These are phyloP conservation scores for Psilocybe mexicana DNA, from an alignment of 1,284 basidiomycete species.

Conservation along the genomic window DNA sequence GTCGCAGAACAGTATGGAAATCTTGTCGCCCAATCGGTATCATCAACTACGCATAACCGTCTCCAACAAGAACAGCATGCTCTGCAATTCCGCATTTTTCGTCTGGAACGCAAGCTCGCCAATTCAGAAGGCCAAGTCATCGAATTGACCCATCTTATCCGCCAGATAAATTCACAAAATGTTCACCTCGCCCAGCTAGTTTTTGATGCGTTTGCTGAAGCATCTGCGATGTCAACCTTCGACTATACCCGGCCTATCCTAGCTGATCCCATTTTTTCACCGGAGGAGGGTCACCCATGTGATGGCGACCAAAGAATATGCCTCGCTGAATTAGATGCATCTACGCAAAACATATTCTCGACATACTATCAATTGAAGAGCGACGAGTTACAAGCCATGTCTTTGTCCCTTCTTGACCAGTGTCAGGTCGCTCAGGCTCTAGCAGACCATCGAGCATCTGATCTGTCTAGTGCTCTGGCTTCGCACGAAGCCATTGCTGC, in stretches of 20 bases:
- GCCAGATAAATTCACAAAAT: slow-evolving; percentile 56
- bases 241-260: slow-evolving; percentile 2
- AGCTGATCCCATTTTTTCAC: slow-evolving; percentile 28
- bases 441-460: slow-evolving; percentile 36
- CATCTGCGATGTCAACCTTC: slow-evolving; percentile 30
- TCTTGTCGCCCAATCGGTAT: slow-evolving; percentile 52
- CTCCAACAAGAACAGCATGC: slow-evolving; percentile 44
- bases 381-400: slow-evolving; percentile 34
- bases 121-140: slow-evolving; percentile 67
- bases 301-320: slow-evolving; percentile 14
- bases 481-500: slow-evolving; percentile 41
- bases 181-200: slow-evolving; percentile 43
- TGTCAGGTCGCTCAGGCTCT: slow-evolving; percentile 31
- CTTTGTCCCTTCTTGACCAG: slow-evolving; percentile 29
- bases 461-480: slow-evolving; percentile 39
- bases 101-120: slow-evolving; percentile 65
- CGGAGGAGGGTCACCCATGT: slow-evolving; percentile 11
- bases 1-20: slow-evolving; percentile 61
- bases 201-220: slow-evolving; percentile 43
- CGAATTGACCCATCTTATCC: slow-evolving; percentile 63
- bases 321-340: slow-evolving; percentile 10
- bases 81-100: slow-evolving; percentile 45
- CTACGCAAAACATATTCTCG: slow-evolving; percentile 23
- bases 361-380: slow-evolving; percentile 36
- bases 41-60: slow-evolving; percentile 38